Evolutionary conservation across 2,329 filamentous ascomycete species (phyloP).

Genomic region (Trichoderma guizhouense): DNA sequence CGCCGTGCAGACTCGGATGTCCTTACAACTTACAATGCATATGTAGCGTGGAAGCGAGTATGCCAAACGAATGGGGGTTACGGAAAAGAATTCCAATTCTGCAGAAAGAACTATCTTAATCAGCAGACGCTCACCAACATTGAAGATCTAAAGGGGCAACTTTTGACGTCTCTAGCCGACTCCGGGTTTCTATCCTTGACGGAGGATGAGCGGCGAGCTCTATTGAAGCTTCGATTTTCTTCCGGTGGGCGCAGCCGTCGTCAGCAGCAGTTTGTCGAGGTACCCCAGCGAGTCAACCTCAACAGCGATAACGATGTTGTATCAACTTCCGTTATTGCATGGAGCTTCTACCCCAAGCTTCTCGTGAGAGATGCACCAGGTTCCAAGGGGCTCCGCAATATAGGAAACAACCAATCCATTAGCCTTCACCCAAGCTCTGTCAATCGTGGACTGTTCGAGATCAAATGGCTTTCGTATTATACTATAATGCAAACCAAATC

Average conservation of each 20-base stretch:
- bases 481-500: conserved; percentile 92
- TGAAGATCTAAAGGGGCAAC: conserved; percentile 91
- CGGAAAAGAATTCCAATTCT: conserved; percentile 81
- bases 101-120: conserved; percentile 89
- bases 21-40: conserved; percentile 90
- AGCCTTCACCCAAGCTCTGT: conserved; percentile 84
- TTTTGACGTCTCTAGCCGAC: conserved; percentile 80
- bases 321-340: conserved; percentile 78
- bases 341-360: conserved; percentile 94
- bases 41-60: conserved; percentile 80
- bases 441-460: conserved; percentile 66
- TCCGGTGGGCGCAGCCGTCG: conserved; percentile 49
- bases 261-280: conserved; percentile 73
- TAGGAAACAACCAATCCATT: conserved; percentile 88
- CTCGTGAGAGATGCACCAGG: conserved; percentile 69
- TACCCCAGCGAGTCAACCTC: conserved; percentile 70
- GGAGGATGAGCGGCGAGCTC: conserved; percentile 63
- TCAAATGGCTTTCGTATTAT: conserved; percentile 90
- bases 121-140: conserved; percentile 87
- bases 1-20: conserved; percentile 86
- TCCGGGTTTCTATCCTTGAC: conserved; percentile 78
- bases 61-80: conserved; percentile 62
- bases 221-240: conserved; percentile 67
- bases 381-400: conserved; percentile 79
- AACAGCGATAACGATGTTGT: conserved; percentile 80